These are phyloP conservation scores for Cercospora zeina DNA, from an alignment of 2,329 filamentous ascomycete genomes.

Conservation along the genomic window DNA sequence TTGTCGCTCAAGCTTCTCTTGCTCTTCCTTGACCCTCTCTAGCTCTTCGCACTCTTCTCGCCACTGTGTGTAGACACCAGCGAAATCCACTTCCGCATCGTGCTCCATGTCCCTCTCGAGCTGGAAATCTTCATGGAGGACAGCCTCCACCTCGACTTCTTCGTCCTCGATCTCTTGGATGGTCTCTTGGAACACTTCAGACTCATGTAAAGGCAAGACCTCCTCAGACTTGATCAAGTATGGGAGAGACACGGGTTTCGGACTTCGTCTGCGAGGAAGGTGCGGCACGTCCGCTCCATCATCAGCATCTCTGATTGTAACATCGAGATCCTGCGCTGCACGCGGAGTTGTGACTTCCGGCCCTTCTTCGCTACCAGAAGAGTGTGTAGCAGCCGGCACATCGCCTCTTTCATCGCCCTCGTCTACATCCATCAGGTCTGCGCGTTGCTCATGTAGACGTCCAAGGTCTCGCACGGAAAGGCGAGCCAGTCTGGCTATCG, in stretches of 20 bases:
- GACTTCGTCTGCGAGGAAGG: conserved; percentile 38
- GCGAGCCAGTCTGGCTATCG: conserved; percentile 46
- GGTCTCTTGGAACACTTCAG: conserved; percentile 42
- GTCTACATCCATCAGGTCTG: conserved; percentile 35
- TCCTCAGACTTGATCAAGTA: conserved; percentile 45
- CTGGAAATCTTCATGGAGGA: conserved; percentile 31
- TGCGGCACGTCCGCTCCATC: conserved; percentile 20
- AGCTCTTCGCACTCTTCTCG: conserved; percentile 44
- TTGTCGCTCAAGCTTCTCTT: conserved; percentile 41
- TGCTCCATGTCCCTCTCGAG: conserved; percentile 39
- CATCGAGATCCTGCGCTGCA: conserved; percentile 33
- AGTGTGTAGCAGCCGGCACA: conserved; percentile 29
- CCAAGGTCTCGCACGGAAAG: conserved; percentile 41
- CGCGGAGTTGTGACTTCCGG: conserved; percentile 39
- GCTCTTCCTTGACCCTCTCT: conserved; percentile 46
- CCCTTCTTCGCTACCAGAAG: conserved; percentile 37
- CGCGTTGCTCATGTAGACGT: conserved; percentile 29
- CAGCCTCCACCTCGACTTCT: conserved; percentile 42
- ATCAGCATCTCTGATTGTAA: conserved; percentile 33
- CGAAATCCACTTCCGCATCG: conserved; percentile 38
- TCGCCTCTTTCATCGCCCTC: conserved; percentile 14
- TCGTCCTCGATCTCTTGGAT: conserved; percentile 39
- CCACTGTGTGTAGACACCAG: conserved; percentile 46
- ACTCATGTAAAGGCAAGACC: conserved; percentile 44
- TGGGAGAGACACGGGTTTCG: conserved; percentile 48